Conservation (phyloP, 2,329 filamentous ascomycete genomes). For the Chaetomiaceae sp. region DNA sequence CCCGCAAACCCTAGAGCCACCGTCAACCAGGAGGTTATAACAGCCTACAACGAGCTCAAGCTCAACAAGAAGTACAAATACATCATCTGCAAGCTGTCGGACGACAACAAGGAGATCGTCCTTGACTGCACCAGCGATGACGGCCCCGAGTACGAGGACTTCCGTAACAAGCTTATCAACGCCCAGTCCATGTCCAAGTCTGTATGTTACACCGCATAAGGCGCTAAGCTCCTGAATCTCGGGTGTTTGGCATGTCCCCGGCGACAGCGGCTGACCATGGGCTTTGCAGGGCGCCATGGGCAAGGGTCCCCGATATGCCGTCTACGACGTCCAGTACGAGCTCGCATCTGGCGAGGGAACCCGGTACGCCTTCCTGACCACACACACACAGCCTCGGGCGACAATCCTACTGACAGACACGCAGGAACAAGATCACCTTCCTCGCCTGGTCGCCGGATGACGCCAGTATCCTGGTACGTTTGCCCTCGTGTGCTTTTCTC, state of each 20-base stretch:
- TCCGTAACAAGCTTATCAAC: slow-evolving; percentile 71
- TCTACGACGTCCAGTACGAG: slow-evolving; percentile 80
- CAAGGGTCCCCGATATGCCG: slow-evolving; percentile 72
- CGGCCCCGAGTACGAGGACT: slow-evolving; percentile 60
- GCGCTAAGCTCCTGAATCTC: not conserved
- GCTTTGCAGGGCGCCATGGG: slow-evolving; percentile 47
- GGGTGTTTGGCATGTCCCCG: not conserved
- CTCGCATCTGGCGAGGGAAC: slow-evolving; percentile 67
- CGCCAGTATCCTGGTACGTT: slow-evolving; percentile 68
- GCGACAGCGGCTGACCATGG: not conserved
- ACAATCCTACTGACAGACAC: not conserved
- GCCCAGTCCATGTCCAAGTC: slow-evolving; percentile 68
- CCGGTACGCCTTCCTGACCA: slow-evolving; percentile 46
- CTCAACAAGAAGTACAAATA: slow-evolving; percentile 76
- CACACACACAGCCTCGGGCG: not conserved
- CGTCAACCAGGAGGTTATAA: slow-evolving; percentile 67
- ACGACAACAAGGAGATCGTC: slow-evolving; percentile 77
- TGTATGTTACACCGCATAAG: slow-evolving; percentile 41
- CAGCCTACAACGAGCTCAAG: slow-evolving; percentile 76
- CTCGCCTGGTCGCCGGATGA: slow-evolving; percentile 79
- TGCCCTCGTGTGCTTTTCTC: not conserved
- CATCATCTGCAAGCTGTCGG: slow-evolving; percentile 84
- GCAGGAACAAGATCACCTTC: slow-evolving; percentile 73
- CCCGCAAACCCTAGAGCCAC: slow-evolving; percentile 52
- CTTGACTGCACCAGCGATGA: slow-evolving; percentile 68